Evolutionary conservation across 2,329 filamentous ascomycete genomes (phyloP).

Genomic region (Pseudogymnoascus sp.): DNA sequence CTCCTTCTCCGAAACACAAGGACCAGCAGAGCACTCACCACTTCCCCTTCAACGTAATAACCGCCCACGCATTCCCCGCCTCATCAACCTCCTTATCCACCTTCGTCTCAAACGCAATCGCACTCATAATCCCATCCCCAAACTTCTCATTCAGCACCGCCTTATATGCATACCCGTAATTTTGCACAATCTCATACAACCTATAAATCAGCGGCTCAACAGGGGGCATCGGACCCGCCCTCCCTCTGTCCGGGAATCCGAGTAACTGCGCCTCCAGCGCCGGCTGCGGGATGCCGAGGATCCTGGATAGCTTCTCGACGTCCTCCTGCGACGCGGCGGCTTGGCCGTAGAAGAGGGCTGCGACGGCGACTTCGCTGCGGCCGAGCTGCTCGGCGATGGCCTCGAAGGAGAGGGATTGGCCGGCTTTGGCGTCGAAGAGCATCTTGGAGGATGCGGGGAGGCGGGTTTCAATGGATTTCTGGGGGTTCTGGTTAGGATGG

Average conservation of each 20-base stretch:
- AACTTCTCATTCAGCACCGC: constrained; percentile 93
- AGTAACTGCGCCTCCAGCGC: constrained; percentile 53
- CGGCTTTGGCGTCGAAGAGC: constrained; percentile 74
- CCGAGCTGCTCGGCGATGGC: constrained; percentile 64
- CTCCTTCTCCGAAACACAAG: neutral
- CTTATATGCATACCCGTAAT: constrained; percentile 95
- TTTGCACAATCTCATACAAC: constrained; percentile 89
- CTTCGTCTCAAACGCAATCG: constrained; percentile 81
- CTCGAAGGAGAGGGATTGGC: constrained; percentile 68
- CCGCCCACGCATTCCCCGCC: constrained; percentile 70
- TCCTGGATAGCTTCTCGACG: constrained; percentile 52
- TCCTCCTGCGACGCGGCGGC: constrained; percentile 65
- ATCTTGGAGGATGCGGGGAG: constrained; percentile 62
- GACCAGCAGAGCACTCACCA: constrained; percentile 13
- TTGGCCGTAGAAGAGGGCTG: constrained; percentile 87
- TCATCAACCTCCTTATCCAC: constrained; percentile 91
- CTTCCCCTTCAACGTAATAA: constrained; percentile 56
- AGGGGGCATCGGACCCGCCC: constrained; percentile 72
- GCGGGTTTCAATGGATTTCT: constrained; percentile 58
- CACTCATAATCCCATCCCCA: constrained; percentile 92
- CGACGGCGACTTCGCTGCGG: constrained; percentile 78
- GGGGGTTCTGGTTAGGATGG: neutral
- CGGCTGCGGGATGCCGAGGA: constrained; percentile 52
- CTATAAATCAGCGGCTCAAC: constrained; percentile 83
- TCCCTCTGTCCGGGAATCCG: constrained; percentile 73